Base-by-base conservation (phyloP, 129 eudicot species). In the Pseudognaphalium luteoalbum region DNA sequence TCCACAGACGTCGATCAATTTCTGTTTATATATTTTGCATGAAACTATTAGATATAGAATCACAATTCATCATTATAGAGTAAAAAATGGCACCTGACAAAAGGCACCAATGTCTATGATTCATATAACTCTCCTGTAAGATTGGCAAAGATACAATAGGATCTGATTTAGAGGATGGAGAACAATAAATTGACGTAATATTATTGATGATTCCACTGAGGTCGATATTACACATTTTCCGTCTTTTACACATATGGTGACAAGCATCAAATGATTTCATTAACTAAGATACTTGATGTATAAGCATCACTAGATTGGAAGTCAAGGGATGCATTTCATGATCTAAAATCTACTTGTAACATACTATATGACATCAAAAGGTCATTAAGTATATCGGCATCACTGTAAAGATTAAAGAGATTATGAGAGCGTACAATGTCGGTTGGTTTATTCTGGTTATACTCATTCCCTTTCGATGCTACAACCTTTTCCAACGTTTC, bases 381-480 rank as follows among this genome's bases (percentile, higher is more conserved):
- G 37, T 59, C 47, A 57, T 69, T 58, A 57, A 44, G 60, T 20
- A 34, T 70, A 78, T 12, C n/a, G 20, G n/a, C 7, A 25, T 20
- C 21, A 25, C 5, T 33, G 30, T 14, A 76, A 32, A 61, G 30
- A 17, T 22, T 83, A 39, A 62, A 77, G 32, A 65, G 47, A 68
- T 66, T 25, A 19, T 19, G 69, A 65, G 41, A 57, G 67, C 85
- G 69, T 87, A 87, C 89, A 73, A 87, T 87, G 67, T 87, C 92
- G 0, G 92, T 87, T 41, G 92, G 92, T 80, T 85, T 87, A 75
- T 87, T 87, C 73, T 77, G 87, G 76, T 87, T 85, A 73, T 85
- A 87, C 83, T 87, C 92, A 71, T 87, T 87, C 70, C 89, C 86
- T 75, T 85, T 85, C 35, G 86, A 78, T 20, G 78, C 92, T 44